These are phyloP conservation scores for Fonsecaea monophora DNA, from an alignment of 2,329 filamentous ascomycete genomes.

Conservation along the genomic window DNA sequence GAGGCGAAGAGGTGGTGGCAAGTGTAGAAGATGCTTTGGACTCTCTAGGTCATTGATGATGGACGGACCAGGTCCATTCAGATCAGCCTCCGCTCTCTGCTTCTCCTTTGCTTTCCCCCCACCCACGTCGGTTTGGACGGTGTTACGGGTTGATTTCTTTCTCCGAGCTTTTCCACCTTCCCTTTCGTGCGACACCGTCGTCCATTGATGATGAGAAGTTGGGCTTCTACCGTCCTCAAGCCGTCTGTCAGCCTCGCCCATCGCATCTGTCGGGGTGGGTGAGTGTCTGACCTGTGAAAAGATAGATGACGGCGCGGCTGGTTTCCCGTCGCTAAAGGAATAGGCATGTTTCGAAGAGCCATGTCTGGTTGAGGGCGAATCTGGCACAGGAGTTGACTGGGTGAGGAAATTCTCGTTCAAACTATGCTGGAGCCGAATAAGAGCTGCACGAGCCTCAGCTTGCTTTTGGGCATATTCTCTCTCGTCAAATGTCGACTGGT, in stretches of 20 bases:
- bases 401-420: slow-evolving; percentile 37
- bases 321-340: slow-evolving; percentile 27
- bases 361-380: slow-evolving; percentile 20
- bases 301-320: slow-evolving; percentile 32
- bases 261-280: slow-evolving; percentile 19
- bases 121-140: background rate
- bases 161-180: background rate
- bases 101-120: slow-evolving; percentile 13
- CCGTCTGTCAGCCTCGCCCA: slow-evolving; percentile 19
- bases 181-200: slow-evolving; percentile 19
- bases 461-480: slow-evolving; percentile 38
- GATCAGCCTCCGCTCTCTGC: slow-evolving; percentile 11
- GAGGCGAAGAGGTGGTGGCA: slow-evolving; percentile 25
- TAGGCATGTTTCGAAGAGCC: slow-evolving; percentile 18
- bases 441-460: slow-evolving; percentile 38
- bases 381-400: slow-evolving; percentile 20
- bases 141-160: background rate
- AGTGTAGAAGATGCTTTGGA: slow-evolving; percentile 16
- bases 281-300: slow-evolving; percentile 32
- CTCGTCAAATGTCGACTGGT: slow-evolving; percentile 37
- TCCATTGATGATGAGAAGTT: slow-evolving; percentile 27
- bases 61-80: slow-evolving; percentile 33
- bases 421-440: slow-evolving; percentile 39
- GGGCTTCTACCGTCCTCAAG: slow-evolving; percentile 10
- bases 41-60: slow-evolving; percentile 21